Percentiles rank a stretch among this genome's conserved stretches.
These are phyloP conservation scores for Galeopsis tetrahit DNA, from an alignment of 257 asterid genomes.

Conservation along the genomic window DNA sequence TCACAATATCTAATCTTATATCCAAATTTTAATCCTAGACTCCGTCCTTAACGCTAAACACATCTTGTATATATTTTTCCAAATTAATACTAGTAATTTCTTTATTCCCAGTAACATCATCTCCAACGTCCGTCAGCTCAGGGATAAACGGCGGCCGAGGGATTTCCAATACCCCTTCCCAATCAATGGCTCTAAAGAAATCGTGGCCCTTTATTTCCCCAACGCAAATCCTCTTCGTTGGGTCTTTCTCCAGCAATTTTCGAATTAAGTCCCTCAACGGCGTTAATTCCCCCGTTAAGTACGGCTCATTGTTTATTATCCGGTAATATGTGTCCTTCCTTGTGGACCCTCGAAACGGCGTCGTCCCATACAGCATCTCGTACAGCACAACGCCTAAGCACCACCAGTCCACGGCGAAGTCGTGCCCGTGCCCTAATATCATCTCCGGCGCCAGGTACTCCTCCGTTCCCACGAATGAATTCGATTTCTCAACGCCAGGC, in stretches of 20 bases:
- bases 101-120: constrained; percentile 40
- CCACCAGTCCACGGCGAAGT: constrained; percentile 94
- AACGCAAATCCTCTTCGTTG: constrained; percentile 51
- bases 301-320: constrained; percentile 48
- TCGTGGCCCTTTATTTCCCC: constrained; percentile 60
- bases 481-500: constrained; percentile 49
- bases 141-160: constrained; percentile 87
- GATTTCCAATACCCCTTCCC: constrained; percentile 62
- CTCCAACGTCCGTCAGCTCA: constrained; percentile 45
- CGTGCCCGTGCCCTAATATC: constrained; percentile 78
- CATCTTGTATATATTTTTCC: constrained; percentile 63
- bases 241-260: constrained; percentile 73
- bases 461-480: constrained; percentile 92
- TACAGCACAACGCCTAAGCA: constrained; percentile 72
- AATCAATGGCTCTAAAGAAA: constrained; percentile 60
- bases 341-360: constrained; percentile 75
- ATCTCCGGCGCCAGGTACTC: constrained; percentile 91
- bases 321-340: constrained; percentile 70
- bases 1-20: neutral
- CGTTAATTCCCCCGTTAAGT: constrained; percentile 69
- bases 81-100: constrained; percentile 46
- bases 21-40: neutral
- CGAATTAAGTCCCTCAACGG: constrained; percentile 73
- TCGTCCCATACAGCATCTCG: constrained; percentile 83
- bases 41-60: constrained; percentile 45